Evolutionary conservation across 345 rosid genomes (phyloP), one percentile per base, ranked within the genome.

Genomic region (Boechera retrofracta): DNA sequence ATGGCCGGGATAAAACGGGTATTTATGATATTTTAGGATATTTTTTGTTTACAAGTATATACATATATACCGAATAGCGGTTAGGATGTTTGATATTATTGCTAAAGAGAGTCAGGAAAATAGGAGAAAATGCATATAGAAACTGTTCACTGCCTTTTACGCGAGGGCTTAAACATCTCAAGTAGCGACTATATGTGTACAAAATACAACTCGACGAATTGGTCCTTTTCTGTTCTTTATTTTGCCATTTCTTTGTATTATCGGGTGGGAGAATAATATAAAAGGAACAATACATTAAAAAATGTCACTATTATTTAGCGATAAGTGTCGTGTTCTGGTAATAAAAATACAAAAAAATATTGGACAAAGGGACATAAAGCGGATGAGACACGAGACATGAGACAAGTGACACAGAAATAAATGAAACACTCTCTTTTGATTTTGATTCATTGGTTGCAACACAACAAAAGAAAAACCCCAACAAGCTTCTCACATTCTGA

Each of bases 381-480:
- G 15, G 21, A 44, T 44, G 71, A 54, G 71, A 73, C 70, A n/a
- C 35, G 42, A 63, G 26, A 18, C 45, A 15, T 18, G 24, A 24
- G 36, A 48, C 66, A 61, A 24, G 41, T 21, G 63, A 41, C 44
- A 62, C 41, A 39, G 10, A 64, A 64, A 64, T 45, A 58, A 42
- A 42, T 74, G 64, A 72, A 60, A 38, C 56, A 54, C n/a, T 7
- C 55, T 39, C n/a, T 4, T 63, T 53, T 31, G 26, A 2, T 42
- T 54, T 64, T 64, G 70, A 64, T 53, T 73, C 47, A 73, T 31
- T 64, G 57, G 57, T 74, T 38, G 68, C 69, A 72, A 72, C 48
- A 61, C 61, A 61, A 61, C 76, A 72, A 72, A 61, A 49, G 61
- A 38, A 61, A 72, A 49, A 15, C 51, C 52, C 76, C 69, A 72